Conservation (phyloP, 75 land plant species). For the Gnetum montanum region DNA sequence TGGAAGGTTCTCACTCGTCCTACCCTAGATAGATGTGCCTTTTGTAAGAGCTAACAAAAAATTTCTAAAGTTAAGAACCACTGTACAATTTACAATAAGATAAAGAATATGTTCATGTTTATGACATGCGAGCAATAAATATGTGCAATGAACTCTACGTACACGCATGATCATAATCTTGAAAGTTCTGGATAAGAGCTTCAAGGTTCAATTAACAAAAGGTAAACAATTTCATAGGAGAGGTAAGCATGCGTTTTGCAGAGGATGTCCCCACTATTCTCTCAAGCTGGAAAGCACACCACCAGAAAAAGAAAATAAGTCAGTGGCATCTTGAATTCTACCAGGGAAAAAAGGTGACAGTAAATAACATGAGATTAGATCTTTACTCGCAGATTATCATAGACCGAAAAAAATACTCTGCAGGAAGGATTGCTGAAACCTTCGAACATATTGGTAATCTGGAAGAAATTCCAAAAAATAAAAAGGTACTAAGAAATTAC, state of each 20-base stretch:
- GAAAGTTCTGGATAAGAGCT: too few species aligned
- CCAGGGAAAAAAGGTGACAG: not conserved
- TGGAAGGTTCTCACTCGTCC: too few species aligned
- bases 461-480: slow-evolving; percentile 7
- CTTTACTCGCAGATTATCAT: slow-evolving; percentile 67
- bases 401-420: slow-evolving; percentile 64
- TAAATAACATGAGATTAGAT: not conserved
- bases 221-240: slow-evolving; percentile 53
- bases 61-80: too few species aligned
- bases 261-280: slow-evolving; percentile 75
- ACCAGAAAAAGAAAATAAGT: not conserved
- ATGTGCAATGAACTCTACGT: too few species aligned
- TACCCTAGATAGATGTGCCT: too few species aligned
- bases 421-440: slow-evolving; percentile 49
- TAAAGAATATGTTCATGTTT: too few species aligned
- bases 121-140: too few species aligned
- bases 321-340: not conserved
- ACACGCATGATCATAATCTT: too few species aligned
- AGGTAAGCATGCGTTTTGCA: slow-evolving; percentile 63
- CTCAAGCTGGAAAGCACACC: slow-evolving; percentile 51
- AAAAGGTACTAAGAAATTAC: not conserved
- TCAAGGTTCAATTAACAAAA: slow-evolving; percentile 52
- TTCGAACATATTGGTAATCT: slow-evolving; percentile 82
- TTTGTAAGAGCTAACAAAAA: too few species aligned
- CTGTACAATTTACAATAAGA: too few species aligned